Base-by-base conservation (phyloP, 352 stramenopile species). In the Pilasporangium apinafurcum region DNA sequence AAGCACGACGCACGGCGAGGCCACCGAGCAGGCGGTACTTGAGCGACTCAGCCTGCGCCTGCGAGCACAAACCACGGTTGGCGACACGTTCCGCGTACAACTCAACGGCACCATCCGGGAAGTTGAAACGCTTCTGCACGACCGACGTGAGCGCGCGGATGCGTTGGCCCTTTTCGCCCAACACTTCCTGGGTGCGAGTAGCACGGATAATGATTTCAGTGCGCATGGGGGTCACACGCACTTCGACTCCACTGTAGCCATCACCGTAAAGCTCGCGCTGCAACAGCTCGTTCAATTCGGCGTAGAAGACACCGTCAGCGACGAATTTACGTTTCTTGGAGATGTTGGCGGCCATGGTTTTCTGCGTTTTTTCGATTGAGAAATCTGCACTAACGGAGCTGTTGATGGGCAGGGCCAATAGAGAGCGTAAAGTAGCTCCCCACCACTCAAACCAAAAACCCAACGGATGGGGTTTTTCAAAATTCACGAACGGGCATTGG, bases 271-370 rank as follows among this genome's bases (percentile, higher is more conserved):
- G 85, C 73, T 99, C 96, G 27, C 95, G 79, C 62, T 95, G 96
- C 46, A 99, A 83, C 43, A 99, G 83, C 79, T 99, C 96, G 80
- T 99, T 99, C 18, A 99, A 81, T 74, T 99, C 97, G 62, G 96
- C 95, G 83, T 99, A 99, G 89, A 99, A 99, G 37, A 99, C 95
- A 83, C 97, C 97, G 71, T 99, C 96, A 37, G 96, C 96, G 48
- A 99, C 88, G 78, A 99, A 99, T 85, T 99, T 99, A 63, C 95
- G 90, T 86, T 99, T 99, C 89, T 98, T 98, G 39, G 92, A 98
- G 68, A 99, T 98, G 62, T 92, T 95, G 53, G 71, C 61, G 54
- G 86, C 83, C 85, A 95, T 95, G 37, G 35, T 73, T 53, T 67
- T 48, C 53, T 64, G 54, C 27, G 29, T 59, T 37, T n/a, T n/a